Evolutionary conservation across 192 early-diverging fungal species (phyloP), one percentile per base, ranked within the genome.

Genomic region (Chytriomyces confervae): DNA sequence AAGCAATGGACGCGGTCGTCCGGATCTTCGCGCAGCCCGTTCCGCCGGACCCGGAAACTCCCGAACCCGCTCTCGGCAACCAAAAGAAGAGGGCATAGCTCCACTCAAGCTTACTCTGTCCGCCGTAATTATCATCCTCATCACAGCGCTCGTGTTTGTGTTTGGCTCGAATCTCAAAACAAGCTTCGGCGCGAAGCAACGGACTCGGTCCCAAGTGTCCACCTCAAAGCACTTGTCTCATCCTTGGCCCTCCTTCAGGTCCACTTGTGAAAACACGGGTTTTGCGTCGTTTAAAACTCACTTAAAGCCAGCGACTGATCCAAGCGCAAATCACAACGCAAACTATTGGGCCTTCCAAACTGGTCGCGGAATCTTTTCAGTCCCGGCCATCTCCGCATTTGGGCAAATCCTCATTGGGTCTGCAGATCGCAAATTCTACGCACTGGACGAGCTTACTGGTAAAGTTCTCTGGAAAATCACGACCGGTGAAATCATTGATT

Each of bases 321-420:
- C 50, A 20, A 47, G 2, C 4, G 29, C 36, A 36, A 36, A 36
- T 36, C 36, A 36, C 23, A 46, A 29, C 48, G 53, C 72, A 46
- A 13, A 63, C 6, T 74, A 74, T 46, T 74, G 72, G 72, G 11
- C 61, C 24, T 74, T 74, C 46, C 72, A 74, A 44, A 74, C 72
- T n/a, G 72, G 72, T 23, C 72, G 72, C 44, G 72, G 72, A 6
- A 74, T 74, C 46, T 74, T 74, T 47, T 74, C 72, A 36, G 72
- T 74, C 2, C 72, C 72, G 8, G 72, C 72, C n/a, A 63, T 74
- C 16, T 44, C 27, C 3, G 61, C 60, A 16, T 57, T 63, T 46
- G 57, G 60, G 1, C 61, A 46, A 36, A 61, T 74, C 8, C 45
- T 74, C 16, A 74, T 74, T 63, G 72, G 72, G 3, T 62, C 60